These are phyloP conservation scores for Rhodotorula sp. DNA, from an alignment of 1,284 basidiomycete species.

Conservation along the genomic window DNA sequence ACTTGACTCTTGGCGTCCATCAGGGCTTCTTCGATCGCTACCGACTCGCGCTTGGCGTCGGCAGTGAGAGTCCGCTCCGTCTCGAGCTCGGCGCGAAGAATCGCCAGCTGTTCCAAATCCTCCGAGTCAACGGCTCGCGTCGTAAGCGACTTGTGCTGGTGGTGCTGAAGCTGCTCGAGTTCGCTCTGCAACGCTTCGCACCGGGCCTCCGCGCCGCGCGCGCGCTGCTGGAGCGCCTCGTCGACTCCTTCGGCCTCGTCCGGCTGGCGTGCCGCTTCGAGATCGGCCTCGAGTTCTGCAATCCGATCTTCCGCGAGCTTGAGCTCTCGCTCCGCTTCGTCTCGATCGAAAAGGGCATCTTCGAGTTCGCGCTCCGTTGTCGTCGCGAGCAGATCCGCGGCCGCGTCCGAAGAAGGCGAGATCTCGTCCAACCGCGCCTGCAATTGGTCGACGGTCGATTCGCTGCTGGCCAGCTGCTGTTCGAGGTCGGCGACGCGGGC, in stretches of 20 bases:
- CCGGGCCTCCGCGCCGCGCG: background rate
- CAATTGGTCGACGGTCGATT: background rate
- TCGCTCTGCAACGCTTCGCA: no score
- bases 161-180: no score
- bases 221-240: background rate
- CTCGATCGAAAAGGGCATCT: background rate
- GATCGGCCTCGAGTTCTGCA: background rate
- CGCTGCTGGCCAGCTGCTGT: background rate
- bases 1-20: slow-evolving; percentile 13
- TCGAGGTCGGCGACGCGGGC: slow-evolving; percentile 5
- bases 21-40: slow-evolving; percentile 13
- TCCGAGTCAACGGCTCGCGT: background rate
- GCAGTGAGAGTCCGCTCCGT: background rate
- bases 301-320: background rate
- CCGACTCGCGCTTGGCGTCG: background rate
- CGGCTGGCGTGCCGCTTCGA: background rate
- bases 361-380: background rate
- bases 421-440: background rate
- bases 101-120: background rate
- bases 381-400: background rate
- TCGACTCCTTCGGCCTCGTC: background rate
- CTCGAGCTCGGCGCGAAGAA: background rate
- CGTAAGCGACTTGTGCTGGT: background rate
- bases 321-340: slow-evolving; percentile 2
- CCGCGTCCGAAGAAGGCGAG: background rate